Percentiles rank a stretch among this genome's conserved stretches.
Conservation (phyloP, 2,329 filamentous ascomycete species). For the Fusarium buharicum region DNA sequence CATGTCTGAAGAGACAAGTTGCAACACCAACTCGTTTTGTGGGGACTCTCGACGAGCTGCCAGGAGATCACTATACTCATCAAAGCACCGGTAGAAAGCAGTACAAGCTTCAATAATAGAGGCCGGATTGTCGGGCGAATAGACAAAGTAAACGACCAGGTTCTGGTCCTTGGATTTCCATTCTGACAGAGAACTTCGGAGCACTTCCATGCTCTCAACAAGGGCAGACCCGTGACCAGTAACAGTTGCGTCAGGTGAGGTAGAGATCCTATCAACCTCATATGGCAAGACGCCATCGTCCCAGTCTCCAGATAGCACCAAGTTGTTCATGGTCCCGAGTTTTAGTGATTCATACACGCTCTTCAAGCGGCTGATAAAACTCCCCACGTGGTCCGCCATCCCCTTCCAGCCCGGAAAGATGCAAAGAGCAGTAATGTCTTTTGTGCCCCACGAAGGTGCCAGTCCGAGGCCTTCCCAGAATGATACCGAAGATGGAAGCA, state of each 20-base stretch:
- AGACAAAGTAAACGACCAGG: constrained; percentile 81
- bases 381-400: constrained; percentile 67
- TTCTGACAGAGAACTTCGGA: constrained; percentile 59
- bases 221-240: constrained; percentile 58
- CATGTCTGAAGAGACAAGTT: constrained; percentile 76
- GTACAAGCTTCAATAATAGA: constrained; percentile 76
- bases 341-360: constrained; percentile 79
- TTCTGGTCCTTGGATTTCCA: constrained; percentile 62
- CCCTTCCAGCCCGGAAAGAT: constrained; percentile 75
- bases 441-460: constrained; percentile 74
- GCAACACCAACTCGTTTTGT: constrained; percentile 76
- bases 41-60: constrained; percentile 56
- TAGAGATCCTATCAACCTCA: constrained; percentile 59
- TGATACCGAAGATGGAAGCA: constrained; percentile 76
- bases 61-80: constrained; percentile 61
- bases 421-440: constrained; percentile 77
- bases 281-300: constrained; percentile 61
- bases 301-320: constrained; percentile 55
- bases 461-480: constrained; percentile 88
- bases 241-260: constrained; percentile 54
- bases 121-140: constrained; percentile 70
- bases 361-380: constrained; percentile 74
- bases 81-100: constrained; percentile 78
- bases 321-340: constrained; percentile 71
- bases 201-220: constrained; percentile 59